phyloP scores from a whole-genome alignment of 2,329 filamentous ascomycete genomes.

The Sarocladiaceae sp. region DNA sequence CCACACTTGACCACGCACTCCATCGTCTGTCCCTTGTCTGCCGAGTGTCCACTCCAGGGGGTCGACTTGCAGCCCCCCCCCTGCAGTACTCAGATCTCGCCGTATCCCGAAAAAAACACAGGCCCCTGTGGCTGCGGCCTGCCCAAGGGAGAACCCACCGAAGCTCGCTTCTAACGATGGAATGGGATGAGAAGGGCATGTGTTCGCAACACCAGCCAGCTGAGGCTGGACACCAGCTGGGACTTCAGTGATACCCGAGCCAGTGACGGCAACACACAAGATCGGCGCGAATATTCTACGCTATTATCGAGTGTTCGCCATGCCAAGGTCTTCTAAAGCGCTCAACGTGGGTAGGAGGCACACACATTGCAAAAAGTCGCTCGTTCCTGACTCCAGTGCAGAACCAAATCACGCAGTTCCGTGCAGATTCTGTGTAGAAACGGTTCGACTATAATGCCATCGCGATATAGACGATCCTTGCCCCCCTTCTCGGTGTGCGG shows the following conservation, averaged over 20 bases:
- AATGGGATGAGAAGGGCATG: background rate
- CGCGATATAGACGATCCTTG: background rate
- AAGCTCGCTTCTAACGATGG: background rate
- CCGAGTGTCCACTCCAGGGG: constrained; percentile 1
- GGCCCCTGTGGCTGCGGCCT: no score
- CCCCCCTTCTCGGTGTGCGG: background rate
- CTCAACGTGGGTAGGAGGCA: no score
- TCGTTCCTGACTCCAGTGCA: no score
- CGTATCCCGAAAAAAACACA: no score
- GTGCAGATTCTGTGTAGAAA: no score
- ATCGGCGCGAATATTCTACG: constrained; percentile 1
- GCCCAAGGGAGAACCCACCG: background rate
- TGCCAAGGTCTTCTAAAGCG: no score
- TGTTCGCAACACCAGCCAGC: background rate
- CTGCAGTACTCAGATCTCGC: constrained; percentile 5
- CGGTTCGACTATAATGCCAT: no score
- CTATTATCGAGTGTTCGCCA: no score
- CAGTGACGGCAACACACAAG: background rate
- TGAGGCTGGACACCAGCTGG: background rate
- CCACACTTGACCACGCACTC: background rate
- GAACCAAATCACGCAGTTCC: no score
- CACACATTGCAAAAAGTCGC: no score
- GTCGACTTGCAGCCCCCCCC: background rate
- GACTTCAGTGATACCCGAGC: background rate
- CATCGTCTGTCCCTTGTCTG: background rate